Percentiles rank a stretch among this genome's conserved stretches.
These are phyloP conservation scores for Russula compacta DNA, from an alignment of 768 basidiomycete genomes.

Conservation along the genomic window DNA sequence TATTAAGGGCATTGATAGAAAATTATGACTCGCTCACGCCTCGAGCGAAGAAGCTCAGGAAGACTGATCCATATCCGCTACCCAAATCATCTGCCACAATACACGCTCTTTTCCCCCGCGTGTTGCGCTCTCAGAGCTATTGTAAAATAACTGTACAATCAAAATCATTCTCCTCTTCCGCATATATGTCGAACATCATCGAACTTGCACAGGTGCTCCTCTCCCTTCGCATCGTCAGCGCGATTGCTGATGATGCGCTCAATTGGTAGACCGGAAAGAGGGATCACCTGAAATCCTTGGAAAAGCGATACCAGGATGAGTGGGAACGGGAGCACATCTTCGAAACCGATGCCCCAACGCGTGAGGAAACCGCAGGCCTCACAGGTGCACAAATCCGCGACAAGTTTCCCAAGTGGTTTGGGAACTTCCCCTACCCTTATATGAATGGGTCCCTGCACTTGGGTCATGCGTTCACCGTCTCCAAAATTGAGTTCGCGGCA, in stretches of 20 bases:
- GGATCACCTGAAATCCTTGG: slow-evolving; percentile 75
- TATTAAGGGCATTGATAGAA: background rate
- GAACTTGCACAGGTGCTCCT: slow-evolving; percentile 27
- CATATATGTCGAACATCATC: slow-evolving; percentile 22
- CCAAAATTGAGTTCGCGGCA: slow-evolving; percentile 94
- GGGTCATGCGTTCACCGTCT: slow-evolving; percentile 96
- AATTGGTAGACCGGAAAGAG: slow-evolving; percentile 77
- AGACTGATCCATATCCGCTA: slow-evolving; percentile 10
- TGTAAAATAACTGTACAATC: slow-evolving; percentile 22
- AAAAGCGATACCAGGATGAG: slow-evolving; percentile 72
- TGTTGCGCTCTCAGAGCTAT: slow-evolving; percentile 15
- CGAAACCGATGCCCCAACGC: slow-evolving; percentile 73
- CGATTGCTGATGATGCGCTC: background rate
- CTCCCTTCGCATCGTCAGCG: background rate
- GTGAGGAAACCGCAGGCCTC: slow-evolving; percentile 54
- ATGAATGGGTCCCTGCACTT: slow-evolving; percentile 98
- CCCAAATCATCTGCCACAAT: slow-evolving; percentile 5
- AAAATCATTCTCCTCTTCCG: background rate
- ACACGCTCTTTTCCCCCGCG: slow-evolving; percentile 14
- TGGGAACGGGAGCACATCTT: slow-evolving; percentile 78
- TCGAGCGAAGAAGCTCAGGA: background rate
- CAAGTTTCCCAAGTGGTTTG: slow-evolving; percentile 93
- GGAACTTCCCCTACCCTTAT: slow-evolving; percentile 93
- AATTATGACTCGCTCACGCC: slow-evolving; percentile 2
- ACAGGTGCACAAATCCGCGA: slow-evolving; percentile 56